Evolutionary conservation across 176 grass and related monocot genomes (phyloP), one percentile per base, ranked within the genome.

Genomic region (Rhipidocladum racemiflorum): DNA sequence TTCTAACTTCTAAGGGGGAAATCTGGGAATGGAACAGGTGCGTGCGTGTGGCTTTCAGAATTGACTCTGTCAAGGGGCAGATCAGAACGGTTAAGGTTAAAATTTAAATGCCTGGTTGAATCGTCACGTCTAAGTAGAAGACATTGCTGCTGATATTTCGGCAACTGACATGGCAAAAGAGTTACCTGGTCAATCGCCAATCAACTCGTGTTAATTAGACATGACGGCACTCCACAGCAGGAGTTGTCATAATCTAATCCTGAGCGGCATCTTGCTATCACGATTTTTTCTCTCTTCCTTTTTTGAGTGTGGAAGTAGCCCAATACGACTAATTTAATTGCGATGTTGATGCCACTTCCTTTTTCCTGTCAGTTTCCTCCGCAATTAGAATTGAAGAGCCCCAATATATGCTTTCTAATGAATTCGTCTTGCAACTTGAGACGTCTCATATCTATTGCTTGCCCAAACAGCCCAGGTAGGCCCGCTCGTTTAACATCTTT

Each of bases 31-130:
- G 8, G n/a, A 55, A 23, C 8, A 10, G 28, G 14, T 48, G 45
- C 69, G 27, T 45, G 72, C 69, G 27, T 27, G 72, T 46, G 70
- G 36, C 83, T 78, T 85, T 77, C 74, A 49, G 15, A 24, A 17
- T n/a, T 77, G 73, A 68, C 36, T 10, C 12, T 21, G 74, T 9
- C 73, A 85, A 77, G 27, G 51, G 73, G 62, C 13, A 24, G 20
- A 27, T 36, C 51, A 68, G 64, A 34, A 85, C 48, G 49, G 36
- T 35, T 68, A 9, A 44, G 35, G 75, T 44, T 35, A 65, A 45
- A 46, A 43, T 65, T 23, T 53, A 25, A 40, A 18, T 74, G n/a
- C 2, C 48, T 4, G n/a, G n/a, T 23, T 64, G 21, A 53, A 28
- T 65, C n/a, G 0, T 75, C 43, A 74, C 59, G 59, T 68, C 23